phyloP scores from a whole-genome alignment of 306 rosid genomes.

The Ammopiptanthus mongolicus region DNA sequence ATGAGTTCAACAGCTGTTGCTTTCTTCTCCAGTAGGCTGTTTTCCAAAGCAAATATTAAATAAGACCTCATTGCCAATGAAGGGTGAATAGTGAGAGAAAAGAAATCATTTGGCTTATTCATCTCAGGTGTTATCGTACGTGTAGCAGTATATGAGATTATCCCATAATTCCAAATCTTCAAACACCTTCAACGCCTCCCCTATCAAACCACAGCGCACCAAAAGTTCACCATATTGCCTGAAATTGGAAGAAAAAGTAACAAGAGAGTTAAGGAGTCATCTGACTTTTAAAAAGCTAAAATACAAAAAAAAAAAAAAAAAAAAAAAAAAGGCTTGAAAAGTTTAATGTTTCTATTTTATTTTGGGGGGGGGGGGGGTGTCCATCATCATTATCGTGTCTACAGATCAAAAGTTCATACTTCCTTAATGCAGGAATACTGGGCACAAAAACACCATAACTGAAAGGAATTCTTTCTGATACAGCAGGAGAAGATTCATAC shows the following conservation, averaged over 20 bases:
- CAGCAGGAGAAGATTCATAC: constrained; percentile 56
- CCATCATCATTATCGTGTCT: background rate
- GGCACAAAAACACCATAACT: constrained; percentile 64
- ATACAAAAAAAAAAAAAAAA: background rate
- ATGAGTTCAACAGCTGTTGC: constrained; percentile 96
- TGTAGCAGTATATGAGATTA: constrained; percentile 77
- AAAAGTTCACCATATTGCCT: constrained; percentile 93
- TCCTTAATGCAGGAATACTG: constrained; percentile 74
- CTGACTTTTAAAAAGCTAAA: constrained; percentile 1
- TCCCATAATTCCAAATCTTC: constrained; percentile 99
- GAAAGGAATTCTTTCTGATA: constrained; percentile 57
- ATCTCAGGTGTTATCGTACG: constrained; percentile 42
- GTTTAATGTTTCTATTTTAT: background rate
- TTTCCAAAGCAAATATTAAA: constrained; percentile 23
- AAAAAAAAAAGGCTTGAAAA: background rate
- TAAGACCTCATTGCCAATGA: constrained; percentile 16
- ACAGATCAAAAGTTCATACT: constrained; percentile 44
- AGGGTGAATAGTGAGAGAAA: background rate
- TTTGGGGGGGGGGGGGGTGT: background rate
- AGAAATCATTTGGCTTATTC: background rate
- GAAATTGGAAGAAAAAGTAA: constrained; percentile 17
- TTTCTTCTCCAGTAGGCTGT: constrained; percentile 86
- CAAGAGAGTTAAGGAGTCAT: background rate
- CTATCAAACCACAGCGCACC: constrained; percentile 85
- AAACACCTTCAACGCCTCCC: constrained; percentile 81